Percentiles rank a stretch among this genome's conserved stretches.
phyloP scores from a whole-genome alignment of 2,329 filamentous ascomycete species.

The Lachnellula suecica region DNA sequence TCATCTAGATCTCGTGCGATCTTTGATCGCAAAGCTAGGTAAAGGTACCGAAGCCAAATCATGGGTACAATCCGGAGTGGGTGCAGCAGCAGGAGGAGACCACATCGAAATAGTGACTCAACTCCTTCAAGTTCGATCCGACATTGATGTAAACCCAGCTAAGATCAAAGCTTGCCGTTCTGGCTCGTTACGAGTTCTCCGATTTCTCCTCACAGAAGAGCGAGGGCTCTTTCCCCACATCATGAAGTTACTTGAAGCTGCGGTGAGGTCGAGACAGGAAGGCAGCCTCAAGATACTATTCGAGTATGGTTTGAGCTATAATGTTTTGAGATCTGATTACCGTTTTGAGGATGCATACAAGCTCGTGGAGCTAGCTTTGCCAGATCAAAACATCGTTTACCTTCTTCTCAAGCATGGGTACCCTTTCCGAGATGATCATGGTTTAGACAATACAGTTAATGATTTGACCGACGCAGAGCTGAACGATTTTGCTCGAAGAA shows the following conservation, averaged over 20 bases:
- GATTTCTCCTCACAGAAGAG: too few species aligned
- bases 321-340: too few species aligned
- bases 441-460: not conserved
- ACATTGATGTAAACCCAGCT: not conserved
- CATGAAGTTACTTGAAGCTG: not conserved
- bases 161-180: not conserved
- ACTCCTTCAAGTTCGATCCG: not conserved
- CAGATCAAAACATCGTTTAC: not conserved
- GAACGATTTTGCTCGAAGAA: too few species aligned
- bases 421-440: not conserved
- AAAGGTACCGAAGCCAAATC: not conserved
- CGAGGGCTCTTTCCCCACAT: too few species aligned
- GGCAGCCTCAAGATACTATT: not conserved
- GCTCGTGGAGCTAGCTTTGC: not conserved
- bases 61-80: not conserved
- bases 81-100: not conserved
- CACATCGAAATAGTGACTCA: not conserved
- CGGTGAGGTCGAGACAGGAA: not conserved
- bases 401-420: not conserved
- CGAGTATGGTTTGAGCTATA: too few species aligned
- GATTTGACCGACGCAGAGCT: too few species aligned
- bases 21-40: not conserved
- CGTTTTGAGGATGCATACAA: too few species aligned
- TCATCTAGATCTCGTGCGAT: not conserved
- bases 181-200: not conserved